phyloP scores from a whole-genome alignment of 2,329 filamentous ascomycete species.

The Scedosporium aurantiacum region DNA sequence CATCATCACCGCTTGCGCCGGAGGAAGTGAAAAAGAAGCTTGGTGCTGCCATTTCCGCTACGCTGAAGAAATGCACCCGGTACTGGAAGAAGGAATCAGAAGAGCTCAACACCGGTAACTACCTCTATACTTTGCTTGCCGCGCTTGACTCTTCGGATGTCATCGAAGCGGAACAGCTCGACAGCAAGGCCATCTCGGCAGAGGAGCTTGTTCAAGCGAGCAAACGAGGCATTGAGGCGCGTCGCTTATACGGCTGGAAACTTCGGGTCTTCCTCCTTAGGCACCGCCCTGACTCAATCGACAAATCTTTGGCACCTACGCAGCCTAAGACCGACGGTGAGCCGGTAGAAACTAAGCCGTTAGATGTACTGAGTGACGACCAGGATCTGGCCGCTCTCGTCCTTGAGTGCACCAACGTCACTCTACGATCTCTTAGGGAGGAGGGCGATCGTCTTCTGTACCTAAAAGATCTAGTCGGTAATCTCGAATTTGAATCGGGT shows the following conservation, averaged over 20 bases:
- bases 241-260: constrained; percentile 32
- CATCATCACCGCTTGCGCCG: constrained; percentile 13
- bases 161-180: constrained; percentile 3
- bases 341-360: background rate
- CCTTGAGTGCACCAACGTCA: constrained; percentile 2
- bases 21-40: constrained; percentile 10
- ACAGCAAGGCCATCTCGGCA: constrained; percentile 12
- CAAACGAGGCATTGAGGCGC: constrained; percentile 20
- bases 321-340: background rate
- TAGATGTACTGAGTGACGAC: background rate
- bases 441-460: constrained; percentile 23
- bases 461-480: constrained; percentile 24
- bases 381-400: constrained; percentile 2
- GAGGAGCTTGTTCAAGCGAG: constrained; percentile 25
- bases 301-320: background rate
- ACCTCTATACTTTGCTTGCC: constrained; percentile 9
- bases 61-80: constrained; percentile 8
- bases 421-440: background rate
- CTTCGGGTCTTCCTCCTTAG: constrained; percentile 29
- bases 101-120: background rate
- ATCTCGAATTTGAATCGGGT: constrained; percentile 18
- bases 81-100: constrained; percentile 5
- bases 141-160: constrained; percentile 8
- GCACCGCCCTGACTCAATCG: constrained; percentile 7
- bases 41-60: constrained; percentile 6